These are phyloP conservation scores for Alternaria rosae DNA, from an alignment of 2,329 filamentous ascomycete species.

Conservation along the genomic window DNA sequence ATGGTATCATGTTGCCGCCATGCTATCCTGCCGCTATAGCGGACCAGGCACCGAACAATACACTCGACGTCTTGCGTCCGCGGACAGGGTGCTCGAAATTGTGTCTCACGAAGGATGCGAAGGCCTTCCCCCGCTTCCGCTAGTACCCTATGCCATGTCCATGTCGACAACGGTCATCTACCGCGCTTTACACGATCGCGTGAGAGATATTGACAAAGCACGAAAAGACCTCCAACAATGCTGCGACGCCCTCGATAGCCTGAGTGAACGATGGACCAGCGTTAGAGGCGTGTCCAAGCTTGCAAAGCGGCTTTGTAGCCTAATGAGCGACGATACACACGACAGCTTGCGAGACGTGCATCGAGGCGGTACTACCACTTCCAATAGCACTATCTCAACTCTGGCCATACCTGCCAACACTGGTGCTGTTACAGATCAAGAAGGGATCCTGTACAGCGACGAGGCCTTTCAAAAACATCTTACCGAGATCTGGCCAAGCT, in stretches of 20 bases:
- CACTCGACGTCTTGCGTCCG: background rate
- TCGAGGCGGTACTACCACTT: background rate
- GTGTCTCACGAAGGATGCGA: background rate
- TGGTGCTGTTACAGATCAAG: background rate
- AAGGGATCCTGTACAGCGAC: background rate
- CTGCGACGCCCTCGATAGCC: background rate
- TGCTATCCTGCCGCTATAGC: constrained; percentile 9
- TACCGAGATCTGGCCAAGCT: constrained; percentile 5
- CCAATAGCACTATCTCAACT: background rate
- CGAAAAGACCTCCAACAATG: background rate
- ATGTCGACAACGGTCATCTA: constrained; percentile 11
- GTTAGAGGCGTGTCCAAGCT: constrained; percentile 2
- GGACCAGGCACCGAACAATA: constrained; percentile 3
- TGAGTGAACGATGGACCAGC: constrained; percentile 3
- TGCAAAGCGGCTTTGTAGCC: constrained; percentile 1
- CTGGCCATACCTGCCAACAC: background rate
- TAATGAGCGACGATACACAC: background rate
- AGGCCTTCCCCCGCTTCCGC: constrained; percentile 1
- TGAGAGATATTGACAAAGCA: background rate
- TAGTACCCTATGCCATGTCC: constrained; percentile 6
- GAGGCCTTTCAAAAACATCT: constrained; percentile 3
- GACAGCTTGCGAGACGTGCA: background rate
- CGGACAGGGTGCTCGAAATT: background rate
- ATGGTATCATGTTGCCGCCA: constrained; percentile 10
- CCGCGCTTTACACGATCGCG: constrained; percentile 2